Evolutionary conservation across 331 rosid genomes (phyloP).

Genomic region (Erythrophleum ivorense): DNA sequence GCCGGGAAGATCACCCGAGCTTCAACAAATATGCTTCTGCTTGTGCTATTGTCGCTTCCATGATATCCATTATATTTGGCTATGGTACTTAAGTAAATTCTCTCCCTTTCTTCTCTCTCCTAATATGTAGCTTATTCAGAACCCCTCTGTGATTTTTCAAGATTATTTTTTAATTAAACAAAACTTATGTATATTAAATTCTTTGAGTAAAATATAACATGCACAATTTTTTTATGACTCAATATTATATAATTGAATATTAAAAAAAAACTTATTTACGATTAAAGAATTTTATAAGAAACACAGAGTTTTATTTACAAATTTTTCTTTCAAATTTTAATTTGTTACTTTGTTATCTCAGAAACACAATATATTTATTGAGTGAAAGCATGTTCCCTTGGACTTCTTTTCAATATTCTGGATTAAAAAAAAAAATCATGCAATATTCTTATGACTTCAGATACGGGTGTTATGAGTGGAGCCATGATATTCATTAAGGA

Average conservation of each 20-base stretch:
- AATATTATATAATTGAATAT: too few relatives aligned
- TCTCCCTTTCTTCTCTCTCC: background rate
- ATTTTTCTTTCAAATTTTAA: too few relatives aligned
- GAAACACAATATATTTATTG: too few relatives aligned
- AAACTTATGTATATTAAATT: background rate
- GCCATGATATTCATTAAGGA: conserved; percentile 75
- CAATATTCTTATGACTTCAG: conserved; percentile 27
- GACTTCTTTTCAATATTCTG: background rate
- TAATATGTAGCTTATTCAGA: too few relatives aligned
- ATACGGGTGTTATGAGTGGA: conserved; percentile 80
- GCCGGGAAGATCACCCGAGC: conserved; percentile 17
- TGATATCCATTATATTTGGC: conserved; percentile 67
- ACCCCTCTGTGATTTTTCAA: background rate
- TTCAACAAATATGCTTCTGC: conserved; percentile 59
- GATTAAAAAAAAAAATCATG: background rate
- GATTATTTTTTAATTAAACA: too few relatives aligned
- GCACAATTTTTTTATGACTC: too few relatives aligned
- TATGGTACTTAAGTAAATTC: conserved; percentile 45
- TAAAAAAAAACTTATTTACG: too few relatives aligned
- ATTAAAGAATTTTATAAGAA: too few relatives aligned
- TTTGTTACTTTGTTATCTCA: too few relatives aligned
- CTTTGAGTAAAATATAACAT: background rate
- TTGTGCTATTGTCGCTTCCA: conserved; percentile 59
- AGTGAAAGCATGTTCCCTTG: background rate
- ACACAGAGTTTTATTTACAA: too few relatives aligned